These are phyloP conservation scores for Microsporum audouinii DNA, from an alignment of 2,329 filamentous ascomycete species.

Conservation along the genomic window DNA sequence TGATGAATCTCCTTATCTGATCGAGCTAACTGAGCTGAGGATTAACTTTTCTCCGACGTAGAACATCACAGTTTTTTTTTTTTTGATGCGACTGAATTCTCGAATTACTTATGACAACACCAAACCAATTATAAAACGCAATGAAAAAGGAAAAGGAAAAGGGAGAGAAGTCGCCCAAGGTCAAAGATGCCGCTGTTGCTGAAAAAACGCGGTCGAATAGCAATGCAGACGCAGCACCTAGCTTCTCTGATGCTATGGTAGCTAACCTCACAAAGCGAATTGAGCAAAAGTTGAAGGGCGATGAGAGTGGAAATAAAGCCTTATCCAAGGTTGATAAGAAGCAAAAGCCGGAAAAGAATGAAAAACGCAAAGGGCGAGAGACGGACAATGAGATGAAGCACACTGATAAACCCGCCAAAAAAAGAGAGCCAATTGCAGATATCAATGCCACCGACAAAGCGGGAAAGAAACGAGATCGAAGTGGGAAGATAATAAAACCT, in stretches of 20 bases:
- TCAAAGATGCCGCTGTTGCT: conserved; percentile 9
- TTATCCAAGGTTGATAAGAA: conserved; percentile 22
- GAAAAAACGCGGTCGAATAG: conserved; percentile 15
- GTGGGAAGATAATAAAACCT: conserved; percentile 33
- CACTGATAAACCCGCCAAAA: conserved; percentile 14
- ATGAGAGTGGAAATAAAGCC: conserved; percentile 10
- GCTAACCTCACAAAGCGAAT: conserved; percentile 33
- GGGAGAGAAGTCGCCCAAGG: conserved; percentile 22
- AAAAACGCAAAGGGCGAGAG: conserved; percentile 6
- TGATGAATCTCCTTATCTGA: not conserved
- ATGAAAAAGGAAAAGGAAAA: conserved; percentile 30
- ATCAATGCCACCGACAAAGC: conserved; percentile 13
- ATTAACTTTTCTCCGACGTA: not conserved
- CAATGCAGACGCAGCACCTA: conserved; percentile 21
- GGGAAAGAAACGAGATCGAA: conserved; percentile 38
- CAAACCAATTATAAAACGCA: not conserved
- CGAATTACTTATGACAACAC: not conserved
- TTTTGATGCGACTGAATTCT: not conserved
- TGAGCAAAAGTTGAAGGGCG: conserved; percentile 28
- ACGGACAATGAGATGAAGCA: not conserved
- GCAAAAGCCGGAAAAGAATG: conserved; percentile 9
- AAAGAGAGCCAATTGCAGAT: conserved; percentile 8
- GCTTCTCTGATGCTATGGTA: conserved; percentile 30
- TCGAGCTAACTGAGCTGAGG: not conserved
- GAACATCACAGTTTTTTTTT: not conserved